phyloP scores from a whole-genome alignment of 345 rosid genomes.

The Zanthoxylum bungeanum region DNA sequence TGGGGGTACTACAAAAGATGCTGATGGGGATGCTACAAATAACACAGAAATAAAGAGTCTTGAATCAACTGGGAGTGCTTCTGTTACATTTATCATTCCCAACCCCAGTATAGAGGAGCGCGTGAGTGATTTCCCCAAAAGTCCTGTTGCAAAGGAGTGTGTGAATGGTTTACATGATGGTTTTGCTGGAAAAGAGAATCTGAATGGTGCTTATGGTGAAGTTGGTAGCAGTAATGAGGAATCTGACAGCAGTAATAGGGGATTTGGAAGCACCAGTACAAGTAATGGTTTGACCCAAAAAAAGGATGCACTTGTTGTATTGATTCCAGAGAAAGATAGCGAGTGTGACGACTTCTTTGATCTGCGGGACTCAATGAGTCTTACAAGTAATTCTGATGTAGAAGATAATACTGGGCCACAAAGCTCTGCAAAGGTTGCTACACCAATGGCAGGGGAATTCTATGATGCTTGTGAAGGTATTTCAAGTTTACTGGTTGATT shows the following conservation, averaged over 20 bases:
- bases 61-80: slow-evolving; percentile 22
- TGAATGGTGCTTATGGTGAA: slow-evolving; percentile 29
- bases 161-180: slow-evolving; percentile 26
- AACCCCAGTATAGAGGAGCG: slow-evolving; percentile 25
- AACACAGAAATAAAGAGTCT: slow-evolving; percentile 21
- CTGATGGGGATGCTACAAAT: slow-evolving; percentile 12
- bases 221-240: slow-evolving; percentile 21
- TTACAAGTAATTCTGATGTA: slow-evolving; percentile 46
- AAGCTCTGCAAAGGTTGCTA: slow-evolving; percentile 33
- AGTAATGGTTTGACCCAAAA: slow-evolving; percentile 27
- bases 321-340: slow-evolving; percentile 31
- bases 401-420: slow-evolving; percentile 43
- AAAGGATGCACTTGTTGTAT: slow-evolving; percentile 22
- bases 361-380: slow-evolving; percentile 54
- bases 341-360: slow-evolving; percentile 57
- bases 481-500: slow-evolving; percentile 8
- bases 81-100: slow-evolving; percentile 33
- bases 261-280: slow-evolving; percentile 20
- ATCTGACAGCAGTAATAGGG: slow-evolving; percentile 18
- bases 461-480: slow-evolving; percentile 90
- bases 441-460: slow-evolving; percentile 60
- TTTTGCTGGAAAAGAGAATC: slow-evolving; percentile 23
- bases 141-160: slow-evolving; percentile 15
- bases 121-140: slow-evolving; percentile 18
- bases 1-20: slow-evolving; percentile 13